Base-by-base conservation (phyloP, 345 rosid genomes). In the Nephelium lappaceum region DNA sequence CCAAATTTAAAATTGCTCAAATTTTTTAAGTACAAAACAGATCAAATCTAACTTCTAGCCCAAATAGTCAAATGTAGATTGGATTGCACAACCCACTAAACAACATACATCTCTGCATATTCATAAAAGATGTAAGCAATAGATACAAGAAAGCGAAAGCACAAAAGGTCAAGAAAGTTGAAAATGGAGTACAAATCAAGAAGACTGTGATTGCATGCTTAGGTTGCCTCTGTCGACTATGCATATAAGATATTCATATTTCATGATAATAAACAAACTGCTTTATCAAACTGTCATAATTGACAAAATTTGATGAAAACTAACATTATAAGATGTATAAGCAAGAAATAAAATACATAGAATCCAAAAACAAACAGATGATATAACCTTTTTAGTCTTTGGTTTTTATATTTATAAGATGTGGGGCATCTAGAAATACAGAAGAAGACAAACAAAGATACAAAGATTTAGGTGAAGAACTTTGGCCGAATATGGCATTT, bases 1-100 rank as follows among this genome's bases (percentile, higher is more conserved):
- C n/a, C n/a, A n/a, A n/a, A n/a, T 45, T 12, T 21, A 45, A 62
- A 15, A 15, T 61, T 61, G 60, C 39, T 24, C 1, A 14, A 14
- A 8, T 25, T 16, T 11, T 11, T 55, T 23, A 2, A 18, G 18
- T 47, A n/a, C 75, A 16, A 55, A 49, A 58, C 76, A n/a, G 76
- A 69, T 75, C 62, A 55, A 67, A 75, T 70, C 45, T 49, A 80
- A 60, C 31, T 60, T 55, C 25, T 27, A 21, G 23, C 64, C 10
- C 25, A 66, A 5, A 66, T 24, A 66, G 77, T 79, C 77, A 47
- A 75, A 64, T 27, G 61, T 60, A 8, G 77, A 75, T 67, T 79
- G 55, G 58, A 49, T 41, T 72, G 16, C 82, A 67, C 31, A 75
- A 78, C 24, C n/a, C n/a, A n/a, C n/a, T n/a, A n/a, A n/a, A n/a